phyloP scores from a whole-genome alignment of 768 basidiomycete species.

The Baorangia bicolor region DNA sequence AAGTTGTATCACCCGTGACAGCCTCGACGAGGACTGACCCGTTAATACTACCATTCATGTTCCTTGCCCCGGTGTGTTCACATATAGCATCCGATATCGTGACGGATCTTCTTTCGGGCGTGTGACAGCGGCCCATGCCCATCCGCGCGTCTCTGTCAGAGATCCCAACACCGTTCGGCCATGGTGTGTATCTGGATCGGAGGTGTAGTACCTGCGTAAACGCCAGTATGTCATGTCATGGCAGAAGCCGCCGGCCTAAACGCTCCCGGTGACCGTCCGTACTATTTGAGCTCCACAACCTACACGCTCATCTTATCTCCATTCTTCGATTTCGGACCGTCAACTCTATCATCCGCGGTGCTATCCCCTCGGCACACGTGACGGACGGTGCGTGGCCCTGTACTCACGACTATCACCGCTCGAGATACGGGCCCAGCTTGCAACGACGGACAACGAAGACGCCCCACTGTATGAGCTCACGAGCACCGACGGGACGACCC shows the following conservation, averaged over 20 bases:
- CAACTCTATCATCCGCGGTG: slow-evolving; percentile 1
- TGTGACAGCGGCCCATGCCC: neutral
- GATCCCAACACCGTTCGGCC: neutral
- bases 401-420: slow-evolving; percentile 10
- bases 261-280: too few relatives aligned
- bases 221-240: too few relatives aligned
- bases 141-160: neutral
- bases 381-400: neutral
- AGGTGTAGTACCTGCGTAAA: too few relatives aligned
- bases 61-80: neutral
- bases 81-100: neutral
- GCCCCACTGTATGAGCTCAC: neutral
- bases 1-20: neutral
- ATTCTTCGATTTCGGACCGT: neutral
- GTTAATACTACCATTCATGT: neutral
- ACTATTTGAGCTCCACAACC: too few relatives aligned
- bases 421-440: neutral
- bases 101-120: neutral
- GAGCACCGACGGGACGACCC: too few relatives aligned
- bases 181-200: neutral
- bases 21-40: neutral
- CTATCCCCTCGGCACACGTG: slow-evolving; percentile 9
- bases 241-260: too few relatives aligned
- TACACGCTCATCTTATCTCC: slow-evolving; percentile 8
- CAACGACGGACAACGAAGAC: neutral